These are phyloP conservation scores for Wickerhamiella kurtzmanii DNA, from an alignment of 805 yeast genomes.

Conservation along the genomic window DNA sequence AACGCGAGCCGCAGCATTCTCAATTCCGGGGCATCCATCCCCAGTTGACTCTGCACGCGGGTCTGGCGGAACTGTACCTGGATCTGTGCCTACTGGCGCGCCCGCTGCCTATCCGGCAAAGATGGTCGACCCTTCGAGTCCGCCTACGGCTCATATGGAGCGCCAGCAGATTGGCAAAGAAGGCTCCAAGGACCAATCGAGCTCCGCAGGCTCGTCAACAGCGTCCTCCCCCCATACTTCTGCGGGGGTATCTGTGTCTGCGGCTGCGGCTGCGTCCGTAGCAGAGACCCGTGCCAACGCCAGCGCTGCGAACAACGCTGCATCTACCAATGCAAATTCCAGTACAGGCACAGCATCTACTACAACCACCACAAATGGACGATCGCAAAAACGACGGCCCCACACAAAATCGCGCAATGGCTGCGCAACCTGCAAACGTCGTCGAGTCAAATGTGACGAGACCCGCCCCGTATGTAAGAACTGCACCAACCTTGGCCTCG, in stretches of 20 bases:
- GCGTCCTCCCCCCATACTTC: not conserved
- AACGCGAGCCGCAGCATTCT: not conserved
- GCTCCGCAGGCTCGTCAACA: not conserved
- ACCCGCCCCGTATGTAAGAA: slow-evolving; percentile 63
- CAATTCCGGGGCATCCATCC: not conserved
- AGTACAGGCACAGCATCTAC: not conserved
- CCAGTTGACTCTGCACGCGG: not conserved
- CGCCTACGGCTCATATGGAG: not conserved
- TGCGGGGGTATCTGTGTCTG: not conserved
- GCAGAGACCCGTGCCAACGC: not conserved
- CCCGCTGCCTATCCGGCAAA: not conserved
- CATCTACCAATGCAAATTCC: not conserved
- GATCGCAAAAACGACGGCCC: slow-evolving; percentile 53
- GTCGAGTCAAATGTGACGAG: slow-evolving; percentile 92
- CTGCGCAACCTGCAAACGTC: slow-evolving; percentile 73
- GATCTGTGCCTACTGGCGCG: not conserved
- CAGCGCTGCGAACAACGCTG: not conserved
- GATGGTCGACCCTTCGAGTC: not conserved
- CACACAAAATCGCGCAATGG: slow-evolving; percentile 85
- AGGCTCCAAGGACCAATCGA: not conserved
- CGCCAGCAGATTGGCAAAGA: not conserved
- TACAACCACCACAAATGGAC: not conserved
- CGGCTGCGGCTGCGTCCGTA: not conserved
- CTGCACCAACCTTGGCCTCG: slow-evolving; percentile 66
- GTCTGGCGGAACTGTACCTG: no score